A percentile compares a stretch with the other conserved stretches of the same genome.
Conservation (phyloP, 2,329 filamentous ascomycete genomes). For the Emmonsiellopsis sp. region DNA sequence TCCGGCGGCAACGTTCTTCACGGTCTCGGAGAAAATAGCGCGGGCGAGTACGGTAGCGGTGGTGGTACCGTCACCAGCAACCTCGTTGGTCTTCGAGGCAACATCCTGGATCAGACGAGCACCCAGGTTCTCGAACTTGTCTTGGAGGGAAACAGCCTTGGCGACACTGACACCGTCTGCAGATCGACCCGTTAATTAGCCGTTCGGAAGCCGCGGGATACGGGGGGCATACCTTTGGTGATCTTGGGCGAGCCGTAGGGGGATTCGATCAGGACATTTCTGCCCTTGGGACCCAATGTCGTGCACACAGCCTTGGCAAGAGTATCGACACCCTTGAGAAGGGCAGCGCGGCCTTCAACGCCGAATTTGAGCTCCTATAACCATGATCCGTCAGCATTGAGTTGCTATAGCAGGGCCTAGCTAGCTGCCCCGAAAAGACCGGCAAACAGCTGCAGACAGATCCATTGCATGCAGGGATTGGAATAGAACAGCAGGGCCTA, state of each 20-base stretch:
- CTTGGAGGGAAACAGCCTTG: constrained; percentile 83
- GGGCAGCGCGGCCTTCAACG: constrained; percentile 80
- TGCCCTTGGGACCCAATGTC: constrained; percentile 93
- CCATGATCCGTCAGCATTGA: constrained; percentile 20
- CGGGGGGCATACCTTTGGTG: constrained; percentile 69
- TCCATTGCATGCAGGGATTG: not conserved
- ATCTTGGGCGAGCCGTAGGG: constrained; percentile 99
- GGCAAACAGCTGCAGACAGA: not conserved
- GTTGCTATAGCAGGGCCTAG: no score
- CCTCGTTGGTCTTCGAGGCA: constrained; percentile 98
- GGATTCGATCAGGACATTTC: constrained; percentile 97
- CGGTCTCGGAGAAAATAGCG: constrained; percentile 98
- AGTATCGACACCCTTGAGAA: constrained; percentile 91
- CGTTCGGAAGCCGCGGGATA: not conserved
- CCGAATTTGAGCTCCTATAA: constrained; percentile 91
- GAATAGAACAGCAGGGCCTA: constrained; percentile 35
- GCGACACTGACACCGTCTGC: constrained; percentile 80
- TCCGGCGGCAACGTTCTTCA: constrained; percentile 98
- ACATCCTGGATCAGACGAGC: constrained; percentile 95
- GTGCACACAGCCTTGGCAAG: constrained; percentile 92
- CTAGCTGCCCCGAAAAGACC: not conserved
- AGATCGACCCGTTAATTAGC: not conserved
- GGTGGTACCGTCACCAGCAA: constrained; percentile 96
- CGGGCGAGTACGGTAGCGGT: constrained; percentile 94
- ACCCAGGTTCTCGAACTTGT: constrained; percentile 99